Conservation (phyloP, 2,329 filamentous ascomycete species). For the Colletotrichum liaoningense region DNA sequence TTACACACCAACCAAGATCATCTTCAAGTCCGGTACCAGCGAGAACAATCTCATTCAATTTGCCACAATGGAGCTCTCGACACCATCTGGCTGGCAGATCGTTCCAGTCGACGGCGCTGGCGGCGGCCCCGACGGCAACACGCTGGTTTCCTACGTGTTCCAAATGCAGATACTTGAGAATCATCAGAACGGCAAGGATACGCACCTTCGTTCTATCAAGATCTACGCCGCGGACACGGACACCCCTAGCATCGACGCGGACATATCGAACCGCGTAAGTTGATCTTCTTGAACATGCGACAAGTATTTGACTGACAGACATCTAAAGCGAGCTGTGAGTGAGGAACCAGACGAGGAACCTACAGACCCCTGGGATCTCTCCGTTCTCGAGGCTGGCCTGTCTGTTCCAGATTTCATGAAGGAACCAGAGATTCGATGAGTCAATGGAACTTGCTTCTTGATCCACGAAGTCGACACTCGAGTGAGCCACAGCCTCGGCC, state of each 20-base stretch:
- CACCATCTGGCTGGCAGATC: constrained; percentile 91
- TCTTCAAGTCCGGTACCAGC: constrained; percentile 89
- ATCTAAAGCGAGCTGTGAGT: constrained; percentile 4
- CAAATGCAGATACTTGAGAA: constrained; percentile 95
- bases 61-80: constrained; percentile 80
- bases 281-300: not conserved
- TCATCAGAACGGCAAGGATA: constrained; percentile 99
- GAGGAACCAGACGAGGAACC: constrained; percentile 16
- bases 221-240: constrained; percentile 75
- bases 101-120: constrained; percentile 71
- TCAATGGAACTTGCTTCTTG: not conserved
- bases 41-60: constrained; percentile 94
- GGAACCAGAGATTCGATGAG: constrained; percentile 54
- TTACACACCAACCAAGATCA: constrained; percentile 94
- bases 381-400: constrained; percentile 46
- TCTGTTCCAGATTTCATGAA: constrained; percentile 55
- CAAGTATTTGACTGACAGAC: constrained; percentile 25
- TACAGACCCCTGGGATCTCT: constrained; percentile 41
- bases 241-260: constrained; percentile 48
- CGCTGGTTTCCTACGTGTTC: constrained; percentile 88
- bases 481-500: not conserved
- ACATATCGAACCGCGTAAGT: constrained; percentile 41
- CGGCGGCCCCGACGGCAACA: constrained; percentile 74
- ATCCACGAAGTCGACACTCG: not conserved
- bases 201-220: constrained; percentile 93